Conservation (phyloP, 2,329 filamentous ascomycete genomes). For the Calonectria fujianensis region DNA sequence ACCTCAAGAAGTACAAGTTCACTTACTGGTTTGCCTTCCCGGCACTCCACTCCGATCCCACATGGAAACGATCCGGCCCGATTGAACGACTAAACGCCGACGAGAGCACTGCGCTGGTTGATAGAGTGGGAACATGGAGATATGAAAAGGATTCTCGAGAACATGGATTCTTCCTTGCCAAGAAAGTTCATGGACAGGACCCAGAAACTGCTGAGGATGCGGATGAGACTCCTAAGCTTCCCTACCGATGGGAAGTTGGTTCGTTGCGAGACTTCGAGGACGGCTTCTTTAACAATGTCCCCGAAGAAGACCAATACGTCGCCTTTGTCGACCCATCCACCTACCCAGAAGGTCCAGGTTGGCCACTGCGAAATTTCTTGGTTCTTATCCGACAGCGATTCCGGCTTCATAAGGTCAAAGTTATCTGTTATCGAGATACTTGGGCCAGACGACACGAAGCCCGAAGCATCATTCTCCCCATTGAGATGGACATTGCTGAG, state of each 20-base stretch:
- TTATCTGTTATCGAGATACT: slow-evolving; percentile 93
- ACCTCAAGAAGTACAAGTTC: slow-evolving; percentile 98
- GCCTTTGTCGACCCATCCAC: slow-evolving; percentile 95
- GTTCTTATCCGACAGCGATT: slow-evolving; percentile 90
- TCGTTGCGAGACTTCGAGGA: slow-evolving; percentile 86
- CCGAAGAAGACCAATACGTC: slow-evolving; percentile 85
- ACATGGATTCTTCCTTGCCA: slow-evolving; percentile 96
- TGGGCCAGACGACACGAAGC: slow-evolving; percentile 86
- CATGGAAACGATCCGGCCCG: slow-evolving; percentile 81
- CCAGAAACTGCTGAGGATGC: slow-evolving; percentile 70
- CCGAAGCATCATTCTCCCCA: slow-evolving; percentile 84
- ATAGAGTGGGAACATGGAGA: slow-evolving; percentile 90
- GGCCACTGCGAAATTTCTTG: slow-evolving; percentile 93
- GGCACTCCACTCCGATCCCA: slow-evolving; percentile 90
- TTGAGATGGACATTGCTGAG: slow-evolving; percentile 73
- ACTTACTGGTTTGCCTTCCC: slow-evolving; percentile 99
- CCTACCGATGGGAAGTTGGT: slow-evolving; percentile 85
- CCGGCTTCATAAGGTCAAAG: slow-evolving; percentile 83
- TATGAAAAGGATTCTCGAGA: slow-evolving; percentile 88
- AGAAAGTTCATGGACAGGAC: slow-evolving; percentile 74
- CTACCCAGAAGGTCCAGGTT: slow-evolving; percentile 90
- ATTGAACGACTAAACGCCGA: slow-evolving; percentile 74
- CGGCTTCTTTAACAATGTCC: slow-evolving; percentile 87
- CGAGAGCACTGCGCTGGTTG: slow-evolving; percentile 87
- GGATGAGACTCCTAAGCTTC: slow-evolving; percentile 69